These are phyloP conservation scores for Metroxylon sagu DNA, from an alignment of 176 grass and related monocot genomes.

Conservation along the genomic window DNA sequence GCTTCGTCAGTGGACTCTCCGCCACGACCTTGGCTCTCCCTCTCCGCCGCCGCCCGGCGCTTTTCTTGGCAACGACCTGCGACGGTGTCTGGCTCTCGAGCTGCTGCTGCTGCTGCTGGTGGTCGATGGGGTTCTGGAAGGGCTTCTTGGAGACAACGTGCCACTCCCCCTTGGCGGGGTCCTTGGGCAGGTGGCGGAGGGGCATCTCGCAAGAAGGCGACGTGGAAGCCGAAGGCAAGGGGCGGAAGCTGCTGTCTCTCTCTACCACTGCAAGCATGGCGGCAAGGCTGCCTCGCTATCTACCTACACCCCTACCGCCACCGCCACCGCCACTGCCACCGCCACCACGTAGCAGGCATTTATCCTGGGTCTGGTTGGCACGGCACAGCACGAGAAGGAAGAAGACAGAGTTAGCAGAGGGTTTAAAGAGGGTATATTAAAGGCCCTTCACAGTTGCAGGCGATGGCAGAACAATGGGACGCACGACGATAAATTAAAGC, in stretches of 20 bases:
- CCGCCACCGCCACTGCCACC: not conserved
- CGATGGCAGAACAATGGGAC: not conserved
- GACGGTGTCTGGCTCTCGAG: constrained; percentile 25
- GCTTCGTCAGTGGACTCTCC: not conserved
- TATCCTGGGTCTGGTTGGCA: not conserved
- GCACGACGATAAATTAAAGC: not conserved
- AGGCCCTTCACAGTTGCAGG: constrained; percentile 9
- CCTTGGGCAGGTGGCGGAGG: constrained; percentile 25
- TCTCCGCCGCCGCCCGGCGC: constrained; percentile 31
- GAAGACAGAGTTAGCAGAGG: not conserved
- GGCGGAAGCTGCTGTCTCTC: constrained; percentile 12
- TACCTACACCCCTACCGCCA: not conserved
- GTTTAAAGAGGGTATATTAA: constrained; percentile 15
- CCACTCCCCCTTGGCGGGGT: constrained; percentile 24
- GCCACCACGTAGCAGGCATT: constrained; percentile 15
- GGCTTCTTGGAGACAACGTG: constrained; percentile 62
- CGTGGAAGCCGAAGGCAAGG: constrained; percentile 11
- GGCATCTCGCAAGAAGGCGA: constrained; percentile 21
- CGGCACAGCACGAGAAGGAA: too few relatives aligned
- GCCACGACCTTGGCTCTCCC: not conserved
- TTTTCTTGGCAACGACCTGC: constrained; percentile 41
- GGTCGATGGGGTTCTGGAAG: constrained; percentile 58
- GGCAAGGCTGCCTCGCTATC: not conserved
- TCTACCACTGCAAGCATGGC: constrained; percentile 59
- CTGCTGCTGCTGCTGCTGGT: constrained; percentile 31